Conservation (phyloP, 2,329 filamentous ascomycete genomes). For the Berkeleyomyces basicola region DNA sequence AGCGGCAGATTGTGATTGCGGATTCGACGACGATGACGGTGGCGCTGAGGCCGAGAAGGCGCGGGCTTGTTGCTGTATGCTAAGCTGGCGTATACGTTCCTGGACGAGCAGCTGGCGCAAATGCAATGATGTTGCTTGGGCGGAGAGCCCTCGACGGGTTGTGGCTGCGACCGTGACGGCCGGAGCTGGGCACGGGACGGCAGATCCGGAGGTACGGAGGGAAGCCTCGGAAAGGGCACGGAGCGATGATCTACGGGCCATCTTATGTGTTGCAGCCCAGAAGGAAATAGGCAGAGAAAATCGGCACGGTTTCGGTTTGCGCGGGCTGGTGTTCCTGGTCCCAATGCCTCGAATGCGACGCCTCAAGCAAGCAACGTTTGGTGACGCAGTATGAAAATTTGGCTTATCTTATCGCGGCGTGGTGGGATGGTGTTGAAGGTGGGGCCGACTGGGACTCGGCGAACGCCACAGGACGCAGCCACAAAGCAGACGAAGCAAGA, state of each 20-base stretch:
- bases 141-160: neutral
- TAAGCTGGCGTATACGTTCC: slow-evolving; percentile 7
- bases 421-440: slow-evolving; percentile 9
- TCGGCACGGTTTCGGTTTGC: too few species aligned
- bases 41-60: neutral
- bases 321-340: neutral
- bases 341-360: neutral
- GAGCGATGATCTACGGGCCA: slow-evolving; percentile 7
- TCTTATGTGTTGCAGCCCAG: neutral
- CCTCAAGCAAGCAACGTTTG: neutral
- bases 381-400: slow-evolving; percentile 4
- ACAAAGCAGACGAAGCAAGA: neutral
- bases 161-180: neutral
- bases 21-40: neutral
- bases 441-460: neutral
- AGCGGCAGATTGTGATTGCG: neutral
- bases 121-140: neutral
- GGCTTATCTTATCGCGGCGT: slow-evolving; percentile 13
- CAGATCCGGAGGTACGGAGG: neutral
- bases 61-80: neutral
- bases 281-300: neutral
- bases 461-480: neutral
- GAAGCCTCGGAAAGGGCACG: slow-evolving; percentile 11
- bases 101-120: slow-evolving; percentile 5
- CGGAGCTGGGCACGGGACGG: neutral